phyloP scores from a whole-genome alignment of 2,329 filamentous ascomycete species.

The Fusarium hainanense region DNA sequence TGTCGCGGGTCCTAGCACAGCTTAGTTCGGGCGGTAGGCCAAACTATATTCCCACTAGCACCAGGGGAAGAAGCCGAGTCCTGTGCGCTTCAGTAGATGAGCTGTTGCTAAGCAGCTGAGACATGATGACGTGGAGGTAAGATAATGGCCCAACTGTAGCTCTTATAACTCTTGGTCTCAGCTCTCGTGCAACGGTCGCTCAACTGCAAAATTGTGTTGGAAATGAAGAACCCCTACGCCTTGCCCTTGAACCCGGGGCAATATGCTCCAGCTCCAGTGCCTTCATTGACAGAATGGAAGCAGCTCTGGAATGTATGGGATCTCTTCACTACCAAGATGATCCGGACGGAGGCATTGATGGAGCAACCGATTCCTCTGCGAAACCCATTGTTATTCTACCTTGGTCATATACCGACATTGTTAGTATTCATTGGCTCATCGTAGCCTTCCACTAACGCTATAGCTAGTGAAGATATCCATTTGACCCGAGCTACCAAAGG shows the following conservation, averaged over 20 bases:
- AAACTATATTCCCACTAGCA: background rate
- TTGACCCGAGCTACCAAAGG: conserved; percentile 4
- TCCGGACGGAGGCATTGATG: conserved; percentile 12
- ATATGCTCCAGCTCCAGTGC: conserved; percentile 24
- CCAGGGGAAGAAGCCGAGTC: background rate
- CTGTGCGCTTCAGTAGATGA: background rate
- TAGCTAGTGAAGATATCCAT: conserved; percentile 23
- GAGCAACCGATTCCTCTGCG: conserved; percentile 29
- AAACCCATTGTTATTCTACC: conserved; percentile 29
- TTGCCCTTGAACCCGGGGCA: conserved; percentile 6
- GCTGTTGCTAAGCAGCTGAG: background rate
- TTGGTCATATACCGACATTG: conserved; percentile 34
- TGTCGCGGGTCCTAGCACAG: background rate
- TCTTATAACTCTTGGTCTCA: background rate
- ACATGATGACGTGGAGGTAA: background rate
- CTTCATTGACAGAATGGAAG: conserved; percentile 29
- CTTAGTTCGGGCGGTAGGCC: background rate
- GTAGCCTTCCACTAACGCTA: background rate
- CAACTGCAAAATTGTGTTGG: background rate
- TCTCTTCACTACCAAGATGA: conserved; percentile 28
- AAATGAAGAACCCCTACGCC: conserved; percentile 11
- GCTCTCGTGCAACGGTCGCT: background rate
- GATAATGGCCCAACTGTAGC: background rate
- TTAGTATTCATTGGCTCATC: background rate
- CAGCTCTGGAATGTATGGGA: conserved; percentile 34